Base-by-base conservation (phyloP, 192 early-diverging fungal genomes). In the Entomortierella chlamydospora region DNA sequence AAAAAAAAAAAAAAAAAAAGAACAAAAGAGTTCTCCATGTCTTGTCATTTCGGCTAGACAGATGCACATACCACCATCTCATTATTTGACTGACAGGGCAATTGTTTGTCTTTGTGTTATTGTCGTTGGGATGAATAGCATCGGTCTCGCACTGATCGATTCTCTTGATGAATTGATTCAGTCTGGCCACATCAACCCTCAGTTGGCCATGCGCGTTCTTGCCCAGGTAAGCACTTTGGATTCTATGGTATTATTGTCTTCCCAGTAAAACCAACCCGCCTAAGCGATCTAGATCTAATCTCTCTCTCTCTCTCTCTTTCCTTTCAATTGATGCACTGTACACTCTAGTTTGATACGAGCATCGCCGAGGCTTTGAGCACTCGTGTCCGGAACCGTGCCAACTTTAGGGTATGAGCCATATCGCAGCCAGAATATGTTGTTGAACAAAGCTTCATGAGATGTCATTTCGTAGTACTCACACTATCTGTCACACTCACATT, bases 131-230 rank as follows among this genome's bases (percentile, higher is more conserved):
- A 29, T 34, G 1, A 25, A 15, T 64, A 89, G 96, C 55, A 87
- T 99, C 34, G 98, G 98, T 4, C 88, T 87, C 34, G 95, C 98
- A 25, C 87, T 99, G 68, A 98, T 95, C 7, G 98, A 99, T 72
- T 92, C 98, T 8, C 86, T 99, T 22, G 98, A 99, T 81, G 98
- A 98, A 61, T 89, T 98, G 74, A 95, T 98, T 71, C 88, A 91
- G 61, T 90, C 91, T 17, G 92, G 91, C 4, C 92, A 93, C 64
- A 93, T 99, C 53, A 95, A 95, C 61, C 95, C 97, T 37, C 94
- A 97, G 80, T 76, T 96, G 54, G 95, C 98, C 2, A 98, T 97
- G 89, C 91, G 93, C 42, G 93, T 98, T 26, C 84, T 99, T 22
- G 79, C 82, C 37, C 95, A 98, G 83, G 91, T 93, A 78, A 53